A percentile compares a stretch with the other conserved stretches of the same genome.
phyloP scores from a whole-genome alignment of 805 yeast species.

The Zygoascus ofunaensis region DNA sequence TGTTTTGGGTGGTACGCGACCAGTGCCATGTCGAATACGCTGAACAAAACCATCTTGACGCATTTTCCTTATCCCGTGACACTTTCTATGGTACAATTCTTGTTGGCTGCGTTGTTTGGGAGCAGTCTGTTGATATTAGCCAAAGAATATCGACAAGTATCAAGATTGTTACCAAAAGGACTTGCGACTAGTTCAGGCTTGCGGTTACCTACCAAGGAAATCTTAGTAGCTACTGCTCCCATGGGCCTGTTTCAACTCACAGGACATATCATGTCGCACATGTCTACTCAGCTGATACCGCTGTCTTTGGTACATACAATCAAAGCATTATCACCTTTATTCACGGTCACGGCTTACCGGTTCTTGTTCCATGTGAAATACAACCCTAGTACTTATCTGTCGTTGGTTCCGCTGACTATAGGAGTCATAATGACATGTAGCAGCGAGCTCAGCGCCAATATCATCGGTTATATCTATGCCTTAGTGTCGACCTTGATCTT shows the following conservation, averaged over 20 bases:
- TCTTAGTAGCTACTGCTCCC: constrained; percentile 52
- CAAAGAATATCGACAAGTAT: constrained; percentile 24
- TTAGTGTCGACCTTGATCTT: constrained; percentile 60
- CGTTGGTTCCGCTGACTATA: constrained; percentile 65
- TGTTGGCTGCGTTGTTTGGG: constrained; percentile 59
- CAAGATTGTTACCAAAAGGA: constrained; percentile 30
- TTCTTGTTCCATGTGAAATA: constrained; percentile 50
- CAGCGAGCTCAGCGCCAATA: constrained; percentile 36
- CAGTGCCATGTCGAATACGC: constrained; percentile 72
- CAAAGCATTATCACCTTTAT: constrained; percentile 82
- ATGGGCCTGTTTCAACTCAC: constrained; percentile 91
- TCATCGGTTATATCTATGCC: constrained; percentile 62
- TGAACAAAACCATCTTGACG: constrained; percentile 67
- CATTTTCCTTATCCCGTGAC: constrained; percentile 76
- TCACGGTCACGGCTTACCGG: constrained; percentile 75
- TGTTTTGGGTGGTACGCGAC: constrained; percentile 75
- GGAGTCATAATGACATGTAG: constrained; percentile 71
- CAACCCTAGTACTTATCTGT: constrained; percentile 57
- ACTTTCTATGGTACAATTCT: constrained; percentile 78
- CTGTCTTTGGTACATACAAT: constrained; percentile 94
- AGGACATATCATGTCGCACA: constrained; percentile 86
- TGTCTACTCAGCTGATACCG: constrained; percentile 85
- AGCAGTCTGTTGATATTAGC: constrained; percentile 35
- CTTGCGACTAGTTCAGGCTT: constrained; percentile 23
- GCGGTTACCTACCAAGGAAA: constrained; percentile 21